These are phyloP conservation scores for Pigoraptor vietnamica DNA, from an alignment of 78 protist species.

Conservation along the genomic window DNA sequence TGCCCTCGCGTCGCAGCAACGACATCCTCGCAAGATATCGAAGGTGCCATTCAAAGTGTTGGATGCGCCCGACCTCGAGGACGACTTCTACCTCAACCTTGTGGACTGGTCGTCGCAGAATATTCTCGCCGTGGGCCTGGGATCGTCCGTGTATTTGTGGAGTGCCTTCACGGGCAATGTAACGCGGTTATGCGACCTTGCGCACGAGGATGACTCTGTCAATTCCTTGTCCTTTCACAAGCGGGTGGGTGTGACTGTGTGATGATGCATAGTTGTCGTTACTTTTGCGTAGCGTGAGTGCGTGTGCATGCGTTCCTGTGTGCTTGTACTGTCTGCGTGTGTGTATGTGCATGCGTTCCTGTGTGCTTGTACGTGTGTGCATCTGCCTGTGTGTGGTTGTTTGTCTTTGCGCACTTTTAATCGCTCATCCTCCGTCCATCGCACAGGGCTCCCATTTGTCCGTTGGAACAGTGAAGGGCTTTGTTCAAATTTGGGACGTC, in stretches of 20 bases:
- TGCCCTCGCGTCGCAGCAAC: neutral
- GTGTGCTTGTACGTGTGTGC: neutral
- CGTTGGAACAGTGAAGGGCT: slow-evolving; percentile 72
- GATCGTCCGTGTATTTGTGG: slow-evolving; percentile 86
- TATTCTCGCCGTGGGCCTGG: slow-evolving; percentile 88
- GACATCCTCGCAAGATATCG: slow-evolving; percentile 28
- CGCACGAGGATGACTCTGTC: slow-evolving; percentile 25
- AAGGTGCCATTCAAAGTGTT: slow-evolving; percentile 62
- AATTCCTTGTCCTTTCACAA: slow-evolving; percentile 52
- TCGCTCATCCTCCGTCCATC: no score
- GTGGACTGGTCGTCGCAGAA: slow-evolving; percentile 90
- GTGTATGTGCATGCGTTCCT: neutral
- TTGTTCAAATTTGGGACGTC: slow-evolving; percentile 80
- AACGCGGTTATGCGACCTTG: slow-evolving; percentile 19
- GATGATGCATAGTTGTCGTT: no score
- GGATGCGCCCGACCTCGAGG: slow-evolving; percentile 71
- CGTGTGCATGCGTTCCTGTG: neutral
- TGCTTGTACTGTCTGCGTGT: neutral
- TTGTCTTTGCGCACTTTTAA: neutral
- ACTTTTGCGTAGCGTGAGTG: no score
- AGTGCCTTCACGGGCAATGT: slow-evolving; percentile 78
- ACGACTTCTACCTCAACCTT: slow-evolving; percentile 92
- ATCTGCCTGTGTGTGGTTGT: neutral
- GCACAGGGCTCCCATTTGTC: slow-evolving; percentile 66
- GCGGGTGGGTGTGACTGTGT: neutral